Evolutionary conservation across 2,329 filamentous ascomycete genomes (phyloP).

Genomic region (Fusarium ambrosium): DNA sequence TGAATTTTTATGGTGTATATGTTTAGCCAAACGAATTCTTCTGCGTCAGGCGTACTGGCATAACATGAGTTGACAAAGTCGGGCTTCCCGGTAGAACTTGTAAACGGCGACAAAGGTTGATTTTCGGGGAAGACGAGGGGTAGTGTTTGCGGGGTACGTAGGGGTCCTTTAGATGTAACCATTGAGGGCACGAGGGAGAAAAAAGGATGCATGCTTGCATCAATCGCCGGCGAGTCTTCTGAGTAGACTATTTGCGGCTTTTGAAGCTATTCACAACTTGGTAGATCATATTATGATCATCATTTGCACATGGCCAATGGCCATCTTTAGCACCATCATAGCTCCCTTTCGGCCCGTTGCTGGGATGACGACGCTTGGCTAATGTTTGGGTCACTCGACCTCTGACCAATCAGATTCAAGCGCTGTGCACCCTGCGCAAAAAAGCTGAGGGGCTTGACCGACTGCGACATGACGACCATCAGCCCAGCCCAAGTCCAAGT

Average conservation of each 20-base stretch:
- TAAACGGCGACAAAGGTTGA: not conserved
- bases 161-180: not conserved
- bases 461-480: conserved; percentile 32
- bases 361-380: conserved; percentile 33
- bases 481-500: conserved; percentile 12
- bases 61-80: too few species aligned
- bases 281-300: not conserved
- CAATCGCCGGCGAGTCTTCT: not conserved
- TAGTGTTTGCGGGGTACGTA: not conserved
- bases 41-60: too few species aligned
- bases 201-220: not conserved
- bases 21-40: too few species aligned
- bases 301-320: not conserved
- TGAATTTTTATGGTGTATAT: too few species aligned
- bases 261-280: not conserved
- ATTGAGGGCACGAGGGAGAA: not conserved
- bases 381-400: conserved; percentile 34
- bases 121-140: not conserved
- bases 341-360: conserved; percentile 19
- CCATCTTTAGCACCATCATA: not conserved
- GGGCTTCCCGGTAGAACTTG: not conserved
- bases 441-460: conserved; percentile 44
- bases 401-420: conserved; percentile 36
- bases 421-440: conserved; percentile 29
- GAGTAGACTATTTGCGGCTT: not conserved